Evolutionary conservation across 208 protist genomes (phyloP).

Genomic region (Naegleria lovaniensis): DNA sequence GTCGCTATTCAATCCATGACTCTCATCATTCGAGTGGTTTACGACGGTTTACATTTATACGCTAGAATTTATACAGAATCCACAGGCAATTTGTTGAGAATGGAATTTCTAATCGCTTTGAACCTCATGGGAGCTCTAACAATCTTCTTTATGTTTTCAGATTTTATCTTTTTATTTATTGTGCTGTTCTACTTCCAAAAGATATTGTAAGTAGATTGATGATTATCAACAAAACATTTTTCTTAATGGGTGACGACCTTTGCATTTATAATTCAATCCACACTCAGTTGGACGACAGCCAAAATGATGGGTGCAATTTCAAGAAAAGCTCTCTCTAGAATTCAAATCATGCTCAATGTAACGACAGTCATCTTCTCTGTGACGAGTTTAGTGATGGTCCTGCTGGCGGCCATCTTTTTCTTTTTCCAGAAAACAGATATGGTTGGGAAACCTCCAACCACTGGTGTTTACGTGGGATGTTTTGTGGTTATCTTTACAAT

Average conservation of each 20-base stretch:
- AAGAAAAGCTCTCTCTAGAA: background rate
- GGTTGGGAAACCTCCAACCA: background rate
- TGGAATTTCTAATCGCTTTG: background rate
- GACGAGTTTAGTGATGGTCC: background rate
- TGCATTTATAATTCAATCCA: too few species aligned
- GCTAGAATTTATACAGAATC: background rate
- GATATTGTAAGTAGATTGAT: background rate
- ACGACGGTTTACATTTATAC: background rate
- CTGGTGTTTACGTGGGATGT: background rate
- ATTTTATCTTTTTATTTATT: background rate
- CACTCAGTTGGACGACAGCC: background rate
- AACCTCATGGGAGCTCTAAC: background rate
- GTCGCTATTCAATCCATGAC: background rate
- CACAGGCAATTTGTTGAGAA: background rate
- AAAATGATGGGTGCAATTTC: background rate
- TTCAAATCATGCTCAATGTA: background rate
- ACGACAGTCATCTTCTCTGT: background rate
- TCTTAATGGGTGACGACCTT: too few species aligned
- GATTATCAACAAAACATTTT: too few species aligned
- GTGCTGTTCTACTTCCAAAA: background rate
- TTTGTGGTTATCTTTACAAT: background rate
- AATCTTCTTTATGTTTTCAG: background rate
- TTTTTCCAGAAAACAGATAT: background rate
- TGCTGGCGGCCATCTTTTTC: background rate
- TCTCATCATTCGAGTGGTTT: background rate